Evolutionary conservation across 495 filamentous ascomycete genomes (phyloP).

Genomic region (Tuber magnatum): DNA sequence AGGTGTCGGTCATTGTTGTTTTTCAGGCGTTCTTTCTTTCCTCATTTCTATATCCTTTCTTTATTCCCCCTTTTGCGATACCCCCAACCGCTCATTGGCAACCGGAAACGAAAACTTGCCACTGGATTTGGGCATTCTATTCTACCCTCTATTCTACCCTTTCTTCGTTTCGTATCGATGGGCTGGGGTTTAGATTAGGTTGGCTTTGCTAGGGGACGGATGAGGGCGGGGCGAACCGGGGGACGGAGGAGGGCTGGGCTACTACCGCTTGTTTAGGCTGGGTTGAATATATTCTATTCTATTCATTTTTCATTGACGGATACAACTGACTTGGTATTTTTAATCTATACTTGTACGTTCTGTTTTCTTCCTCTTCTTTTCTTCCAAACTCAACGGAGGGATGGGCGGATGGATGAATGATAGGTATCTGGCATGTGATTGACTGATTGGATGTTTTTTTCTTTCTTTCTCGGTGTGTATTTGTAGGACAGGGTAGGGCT

Average conservation of each 20-base stretch:
- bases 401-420: not conserved
- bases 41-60: not conserved
- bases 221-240: not conserved
- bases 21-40: not conserved
- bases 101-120: not conserved
- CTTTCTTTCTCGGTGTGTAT: not conserved
- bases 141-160: not conserved
- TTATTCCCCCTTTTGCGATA: not conserved
- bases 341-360: not conserved
- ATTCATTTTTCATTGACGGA: not conserved
- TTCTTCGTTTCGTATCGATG: not conserved
- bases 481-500: not conserved
- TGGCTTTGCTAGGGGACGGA: not conserved
- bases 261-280: not conserved
- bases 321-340: not conserved
- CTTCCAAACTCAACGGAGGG: not conserved
- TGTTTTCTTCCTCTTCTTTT: conserved; percentile 1
- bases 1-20: not conserved
- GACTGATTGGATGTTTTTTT: not conserved
- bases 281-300: conserved; percentile 2
- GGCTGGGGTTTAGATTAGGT: not conserved
- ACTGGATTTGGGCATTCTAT: not conserved
- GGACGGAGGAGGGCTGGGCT: not conserved
- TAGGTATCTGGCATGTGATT: not conserved
- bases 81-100: not conserved